phyloP scores from a whole-genome alignment of 805 yeast species.

The Wickerhamomyces tratensis region DNA sequence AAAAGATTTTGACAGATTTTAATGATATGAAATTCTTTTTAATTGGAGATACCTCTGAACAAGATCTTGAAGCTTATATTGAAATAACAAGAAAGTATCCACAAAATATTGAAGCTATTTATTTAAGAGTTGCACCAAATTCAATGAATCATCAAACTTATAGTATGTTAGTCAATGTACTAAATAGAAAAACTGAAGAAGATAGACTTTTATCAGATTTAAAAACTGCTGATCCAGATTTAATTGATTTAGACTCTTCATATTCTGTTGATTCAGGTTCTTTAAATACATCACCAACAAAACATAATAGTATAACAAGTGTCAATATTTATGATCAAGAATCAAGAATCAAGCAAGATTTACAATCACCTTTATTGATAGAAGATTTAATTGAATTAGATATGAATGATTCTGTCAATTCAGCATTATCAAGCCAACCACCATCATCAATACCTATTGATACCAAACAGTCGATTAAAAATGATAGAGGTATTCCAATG shows the following conservation, averaged over 20 bases:
- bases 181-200: constrained; percentile 13
- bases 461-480: constrained; percentile 1
- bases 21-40: constrained; percentile 71
- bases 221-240: constrained; percentile 16
- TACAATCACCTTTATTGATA: constrained; percentile 5
- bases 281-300: no score
- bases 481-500: not conserved
- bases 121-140: constrained; percentile 65
- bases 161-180: constrained; percentile 16
- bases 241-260: constrained; percentile 16
- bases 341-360: not conserved
- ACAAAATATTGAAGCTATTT: constrained; percentile 58
- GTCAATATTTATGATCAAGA: not conserved
- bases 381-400: constrained; percentile 28
- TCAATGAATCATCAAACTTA: constrained; percentile 45
- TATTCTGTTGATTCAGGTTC: no score
- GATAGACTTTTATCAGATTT: constrained; percentile 13
- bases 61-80: constrained; percentile 85
- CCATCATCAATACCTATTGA: constrained; percentile 5
- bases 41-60: constrained; percentile 94
- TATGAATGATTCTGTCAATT: constrained; percentile 5
- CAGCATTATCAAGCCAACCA: constrained; percentile 1
- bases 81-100: constrained; percentile 59
- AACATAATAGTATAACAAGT: no score
- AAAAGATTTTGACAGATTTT: constrained; percentile 59